These are phyloP conservation scores for Sophora flavescens DNA, from an alignment of 306 rosid genomes.

Conservation along the genomic window DNA sequence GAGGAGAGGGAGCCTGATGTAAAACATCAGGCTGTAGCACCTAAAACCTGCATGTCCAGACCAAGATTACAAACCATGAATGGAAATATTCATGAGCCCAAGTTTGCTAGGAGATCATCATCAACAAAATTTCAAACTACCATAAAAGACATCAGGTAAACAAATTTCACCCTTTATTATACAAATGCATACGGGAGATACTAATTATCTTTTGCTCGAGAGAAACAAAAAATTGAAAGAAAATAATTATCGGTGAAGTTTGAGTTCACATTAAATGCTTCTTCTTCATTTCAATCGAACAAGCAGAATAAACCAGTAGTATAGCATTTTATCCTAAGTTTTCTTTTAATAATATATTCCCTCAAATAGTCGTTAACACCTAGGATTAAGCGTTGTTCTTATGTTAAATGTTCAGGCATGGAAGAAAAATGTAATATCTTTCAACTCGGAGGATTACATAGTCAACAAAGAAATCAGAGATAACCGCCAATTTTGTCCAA, in stretches of 20 bases:
- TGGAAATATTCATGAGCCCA: conserved; percentile 32
- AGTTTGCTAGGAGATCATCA: neutral
- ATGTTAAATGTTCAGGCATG: conserved; percentile 43
- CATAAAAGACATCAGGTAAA: conserved; percentile 48
- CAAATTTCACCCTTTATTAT: neutral
- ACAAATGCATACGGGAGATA: neutral
- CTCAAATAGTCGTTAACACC: neutral
- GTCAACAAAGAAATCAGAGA: neutral
- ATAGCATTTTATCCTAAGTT: neutral
- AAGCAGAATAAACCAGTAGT: neutral
- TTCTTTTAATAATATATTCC: neutral
- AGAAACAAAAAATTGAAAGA: neutral
- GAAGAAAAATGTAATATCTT: conserved; percentile 23
- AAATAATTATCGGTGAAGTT: neutral
- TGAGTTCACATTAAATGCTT: neutral
- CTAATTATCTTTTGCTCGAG: neutral
- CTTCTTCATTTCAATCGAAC: neutral
- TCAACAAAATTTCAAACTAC: neutral
- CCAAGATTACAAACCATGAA: conserved; percentile 19
- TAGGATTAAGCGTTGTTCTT: neutral
- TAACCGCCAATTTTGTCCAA: neutral
- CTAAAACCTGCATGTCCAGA: conserved; percentile 22
- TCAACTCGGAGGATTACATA: neutral
- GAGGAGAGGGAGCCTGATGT: neutral
- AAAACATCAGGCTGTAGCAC: conserved; percentile 16